Evolutionary conservation across 2,329 filamentous ascomycete species (phyloP).

Genomic region (Chaetomium strumarium): DNA sequence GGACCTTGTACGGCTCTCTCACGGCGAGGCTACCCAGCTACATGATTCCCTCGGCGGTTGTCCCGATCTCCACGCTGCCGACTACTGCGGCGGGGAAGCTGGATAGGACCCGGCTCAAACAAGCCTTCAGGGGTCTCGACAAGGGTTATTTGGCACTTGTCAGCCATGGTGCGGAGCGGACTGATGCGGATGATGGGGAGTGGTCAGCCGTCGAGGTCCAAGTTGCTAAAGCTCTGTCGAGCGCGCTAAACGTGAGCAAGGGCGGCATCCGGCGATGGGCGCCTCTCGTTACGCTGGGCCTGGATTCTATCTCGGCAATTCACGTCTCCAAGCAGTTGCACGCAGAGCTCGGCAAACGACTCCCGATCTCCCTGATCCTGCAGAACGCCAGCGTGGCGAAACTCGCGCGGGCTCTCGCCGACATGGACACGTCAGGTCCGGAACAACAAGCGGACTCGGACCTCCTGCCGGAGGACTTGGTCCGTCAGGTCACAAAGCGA

Average conservation of each 20-base stretch:
- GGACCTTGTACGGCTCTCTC: constrained; percentile 49
- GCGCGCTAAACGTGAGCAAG: constrained; percentile 40
- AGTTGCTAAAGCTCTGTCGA: constrained; percentile 51
- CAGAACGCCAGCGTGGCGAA: constrained; percentile 60
- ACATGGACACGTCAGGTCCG: neutral
- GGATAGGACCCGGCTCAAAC: constrained; percentile 51
- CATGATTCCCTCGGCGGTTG: constrained; percentile 70
- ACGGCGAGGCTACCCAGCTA: constrained; percentile 58
- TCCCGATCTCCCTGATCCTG: constrained; percentile 66
- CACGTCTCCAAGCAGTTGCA: constrained; percentile 55
- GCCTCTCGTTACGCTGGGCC: constrained; percentile 69
- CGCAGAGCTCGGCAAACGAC: constrained; percentile 35
- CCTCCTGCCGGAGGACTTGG: constrained; percentile 25
- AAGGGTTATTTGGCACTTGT: constrained; percentile 38
- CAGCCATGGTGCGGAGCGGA: constrained; percentile 19
- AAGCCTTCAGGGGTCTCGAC: constrained; percentile 42
- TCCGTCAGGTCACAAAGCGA: constrained; percentile 27
- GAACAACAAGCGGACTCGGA: neutral
- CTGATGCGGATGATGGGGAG: constrained; percentile 30
- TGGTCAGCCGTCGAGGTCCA: constrained; percentile 51
- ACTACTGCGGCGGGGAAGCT: constrained; percentile 70
- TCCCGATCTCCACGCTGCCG: constrained; percentile 65
- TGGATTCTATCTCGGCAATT: constrained; percentile 82
- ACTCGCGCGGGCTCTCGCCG: constrained; percentile 40
- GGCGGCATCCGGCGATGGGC: constrained; percentile 54